Conservation (phyloP, 2,329 filamentous ascomycete genomes). For the Emergomyces orientalis region DNA sequence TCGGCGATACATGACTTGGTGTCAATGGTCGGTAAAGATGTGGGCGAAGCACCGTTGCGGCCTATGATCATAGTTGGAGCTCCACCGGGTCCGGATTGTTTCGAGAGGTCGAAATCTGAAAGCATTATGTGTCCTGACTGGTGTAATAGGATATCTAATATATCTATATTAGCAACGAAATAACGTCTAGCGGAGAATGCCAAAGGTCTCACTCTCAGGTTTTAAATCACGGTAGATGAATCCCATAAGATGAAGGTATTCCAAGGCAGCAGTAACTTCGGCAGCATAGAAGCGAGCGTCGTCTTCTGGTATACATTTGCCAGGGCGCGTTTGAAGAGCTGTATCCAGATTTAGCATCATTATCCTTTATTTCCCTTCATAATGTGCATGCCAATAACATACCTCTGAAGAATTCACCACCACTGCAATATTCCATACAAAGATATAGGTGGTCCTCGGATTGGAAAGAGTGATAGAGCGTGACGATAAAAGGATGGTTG, state of each 20-base stretch:
- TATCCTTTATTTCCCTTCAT: not conserved
- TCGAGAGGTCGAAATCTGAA: slow-evolving; percentile 96
- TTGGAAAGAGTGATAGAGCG: slow-evolving; percentile 96
- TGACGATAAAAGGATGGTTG: slow-evolving; percentile 98
- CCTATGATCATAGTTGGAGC: slow-evolving; percentile 96
- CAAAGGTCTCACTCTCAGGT: slow-evolving; percentile 69
- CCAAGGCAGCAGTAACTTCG: slow-evolving; percentile 89
- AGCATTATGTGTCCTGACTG: slow-evolving; percentile 99
- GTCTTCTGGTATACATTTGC: slow-evolving; percentile 95
- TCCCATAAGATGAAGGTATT: slow-evolving; percentile 97
- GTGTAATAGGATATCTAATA: slow-evolving; percentile 82
- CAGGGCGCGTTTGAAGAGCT: slow-evolving; percentile 88
- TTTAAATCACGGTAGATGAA: slow-evolving; percentile 98
- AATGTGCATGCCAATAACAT: slow-evolving; percentile 14
- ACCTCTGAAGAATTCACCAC: slow-evolving; percentile 90
- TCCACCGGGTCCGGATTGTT: slow-evolving; percentile 91
- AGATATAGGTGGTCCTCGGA: slow-evolving; percentile 97
- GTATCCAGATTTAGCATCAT: slow-evolving; percentile 14
- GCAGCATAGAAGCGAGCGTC: slow-evolving; percentile 95
- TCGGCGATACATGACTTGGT: slow-evolving; percentile 97
- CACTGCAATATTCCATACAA: slow-evolving; percentile 99
- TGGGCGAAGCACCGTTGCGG: slow-evolving; percentile 76
- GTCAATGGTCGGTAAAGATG: slow-evolving; percentile 89
- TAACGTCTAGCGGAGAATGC: not conserved
- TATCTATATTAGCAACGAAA: not conserved